Conservation (phyloP, 2,329 filamentous ascomycete genomes). For the Chaetomium sp. region DNA sequence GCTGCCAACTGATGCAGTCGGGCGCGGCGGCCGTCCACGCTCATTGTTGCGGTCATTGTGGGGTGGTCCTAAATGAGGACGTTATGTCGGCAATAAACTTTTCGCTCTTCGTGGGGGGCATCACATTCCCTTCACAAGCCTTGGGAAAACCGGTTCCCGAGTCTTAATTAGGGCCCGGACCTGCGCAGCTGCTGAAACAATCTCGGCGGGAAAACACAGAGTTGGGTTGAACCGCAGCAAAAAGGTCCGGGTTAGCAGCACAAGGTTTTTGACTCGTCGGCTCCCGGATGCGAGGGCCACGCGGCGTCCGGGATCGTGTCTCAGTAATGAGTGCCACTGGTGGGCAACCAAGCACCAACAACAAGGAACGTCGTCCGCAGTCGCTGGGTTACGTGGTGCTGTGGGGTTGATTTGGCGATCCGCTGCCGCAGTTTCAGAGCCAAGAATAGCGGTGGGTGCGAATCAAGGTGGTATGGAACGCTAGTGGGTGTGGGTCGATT, state of each 20-base stretch:
- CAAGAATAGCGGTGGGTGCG: background rate
- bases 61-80: background rate
- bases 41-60: constrained; percentile 8
- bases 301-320: background rate
- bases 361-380: constrained; percentile 3
- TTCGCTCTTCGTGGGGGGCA: background rate
- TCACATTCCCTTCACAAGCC: background rate
- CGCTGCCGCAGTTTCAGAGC: background rate
- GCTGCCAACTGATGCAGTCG: constrained; percentile 54
- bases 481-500: too few species aligned
- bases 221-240: background rate
- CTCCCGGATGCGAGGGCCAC: background rate
- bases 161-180: background rate
- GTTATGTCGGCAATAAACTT: background rate
- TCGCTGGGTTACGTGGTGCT: constrained; percentile 19
- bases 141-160: too few species aligned
- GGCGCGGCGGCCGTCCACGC: constrained; percentile 46
- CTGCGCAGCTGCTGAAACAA: constrained; percentile 3
- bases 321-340: background rate
- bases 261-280: background rate
- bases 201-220: background rate
- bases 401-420: constrained; percentile 16
- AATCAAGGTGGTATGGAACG: too few species aligned
- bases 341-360: background rate
- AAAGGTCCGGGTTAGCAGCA: background rate